phyloP scores from a whole-genome alignment of 306 rosid species.

The Trifolium dubium region DNA sequence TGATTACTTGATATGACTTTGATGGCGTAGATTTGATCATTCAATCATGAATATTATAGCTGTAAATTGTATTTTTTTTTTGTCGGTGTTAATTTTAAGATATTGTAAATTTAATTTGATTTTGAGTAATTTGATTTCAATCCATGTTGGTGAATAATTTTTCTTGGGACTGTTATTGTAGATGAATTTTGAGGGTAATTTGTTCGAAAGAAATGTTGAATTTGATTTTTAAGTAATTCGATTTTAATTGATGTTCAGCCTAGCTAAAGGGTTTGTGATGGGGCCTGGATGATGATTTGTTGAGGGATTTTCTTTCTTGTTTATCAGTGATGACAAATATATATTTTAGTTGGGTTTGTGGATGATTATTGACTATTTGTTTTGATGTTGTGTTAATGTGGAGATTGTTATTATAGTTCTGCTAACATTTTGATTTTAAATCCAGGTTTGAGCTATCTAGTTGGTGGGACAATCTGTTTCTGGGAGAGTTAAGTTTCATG shows the following conservation, averaged over 20 bases:
- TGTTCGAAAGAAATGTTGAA: background rate
- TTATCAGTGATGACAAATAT: background rate
- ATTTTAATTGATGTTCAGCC: background rate
- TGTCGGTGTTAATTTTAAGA: background rate
- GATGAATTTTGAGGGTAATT: background rate
- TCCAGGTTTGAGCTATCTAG: constrained; percentile 58
- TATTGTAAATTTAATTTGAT: background rate
- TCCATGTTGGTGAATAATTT: background rate
- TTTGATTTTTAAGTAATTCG: constrained; percentile 19
- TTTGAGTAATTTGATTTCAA: no score
- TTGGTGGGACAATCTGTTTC: constrained; percentile 44
- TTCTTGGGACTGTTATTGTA: background rate
- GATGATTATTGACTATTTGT: constrained; percentile 6
- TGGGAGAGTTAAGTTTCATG: constrained; percentile 68
- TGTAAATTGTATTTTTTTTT: background rate
- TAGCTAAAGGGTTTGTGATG: background rate
- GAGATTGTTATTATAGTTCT: background rate
- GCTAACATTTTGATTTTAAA: background rate
- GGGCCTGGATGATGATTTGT: background rate
- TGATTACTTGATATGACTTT: no score
- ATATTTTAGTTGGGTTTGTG: constrained; percentile 1
- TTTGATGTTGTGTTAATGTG: constrained; percentile 7
- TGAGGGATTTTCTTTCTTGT: background rate
- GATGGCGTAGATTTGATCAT: background rate
- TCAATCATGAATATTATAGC: background rate